Evolutionary conservation across 768 basidiomycete genomes (phyloP).

Genomic region (Lentinula lateritia): DNA sequence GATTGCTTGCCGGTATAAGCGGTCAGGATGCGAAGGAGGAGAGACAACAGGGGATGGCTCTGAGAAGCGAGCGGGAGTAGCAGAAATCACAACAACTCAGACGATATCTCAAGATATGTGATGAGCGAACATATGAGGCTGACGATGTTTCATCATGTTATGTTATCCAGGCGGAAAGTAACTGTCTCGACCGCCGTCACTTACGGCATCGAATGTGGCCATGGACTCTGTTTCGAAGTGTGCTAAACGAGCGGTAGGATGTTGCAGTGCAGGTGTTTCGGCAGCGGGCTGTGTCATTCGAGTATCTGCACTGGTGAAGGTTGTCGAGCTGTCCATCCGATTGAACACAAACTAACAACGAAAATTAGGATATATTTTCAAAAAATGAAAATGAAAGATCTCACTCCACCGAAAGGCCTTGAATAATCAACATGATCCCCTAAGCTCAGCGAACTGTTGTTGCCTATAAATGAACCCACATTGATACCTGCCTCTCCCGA

Average conservation of each 20-base stretch:
- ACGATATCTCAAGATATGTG: background rate
- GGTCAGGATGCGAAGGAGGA: too few relatives aligned
- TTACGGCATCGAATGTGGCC: background rate
- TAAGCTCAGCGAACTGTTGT: background rate
- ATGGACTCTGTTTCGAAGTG: background rate
- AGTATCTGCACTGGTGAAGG: background rate
- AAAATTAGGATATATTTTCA: background rate
- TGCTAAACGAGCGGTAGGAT: background rate
- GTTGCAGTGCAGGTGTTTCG: background rate
- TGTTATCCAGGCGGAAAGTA: background rate
- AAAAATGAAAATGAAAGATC: background rate
- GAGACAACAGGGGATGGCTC: too few relatives aligned
- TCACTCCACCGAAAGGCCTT: constrained; percentile 4
- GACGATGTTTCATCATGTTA: background rate
- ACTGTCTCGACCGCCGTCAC: background rate
- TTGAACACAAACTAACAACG: constrained; percentile 1
- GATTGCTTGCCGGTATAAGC: background rate
- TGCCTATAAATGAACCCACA: background rate
- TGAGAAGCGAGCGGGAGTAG: background rate
- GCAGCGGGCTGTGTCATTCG: background rate
- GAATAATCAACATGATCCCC: constrained; percentile 7
- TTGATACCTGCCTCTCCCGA: background rate
- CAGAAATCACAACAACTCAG: background rate
- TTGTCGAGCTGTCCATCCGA: constrained; percentile 4
- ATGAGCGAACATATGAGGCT: background rate